Evolutionary conservation across 2,329 filamentous ascomycete species (phyloP), one percentile per base, ranked within the genome.

Genomic region (Rutstroemia sp.): DNA sequence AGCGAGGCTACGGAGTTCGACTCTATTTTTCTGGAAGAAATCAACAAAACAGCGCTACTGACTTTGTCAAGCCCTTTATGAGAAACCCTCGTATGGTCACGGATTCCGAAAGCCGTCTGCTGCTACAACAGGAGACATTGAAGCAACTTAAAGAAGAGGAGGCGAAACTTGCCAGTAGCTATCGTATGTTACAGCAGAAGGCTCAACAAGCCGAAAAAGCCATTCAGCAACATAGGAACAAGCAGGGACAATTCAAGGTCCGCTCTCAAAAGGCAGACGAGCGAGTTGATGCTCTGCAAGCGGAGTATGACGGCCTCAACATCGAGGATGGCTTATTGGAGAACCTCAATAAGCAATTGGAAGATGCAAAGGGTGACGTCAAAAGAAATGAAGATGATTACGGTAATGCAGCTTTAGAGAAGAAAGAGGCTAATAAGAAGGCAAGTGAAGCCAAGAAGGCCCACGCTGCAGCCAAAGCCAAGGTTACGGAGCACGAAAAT

Each of bases 51-150:
- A 69, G 75, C 50, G 79, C 73, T 48, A 73, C 78, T 39, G 72
- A 74, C 40, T 79, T 80, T 12, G 75, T 87, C 17, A 47, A 56
- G 7, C 53, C 53, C 19, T 54, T 57, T 10, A 47, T 49, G 6
- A 51, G 58, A 40, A 73, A 72, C 9, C 76, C 87, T 23, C 83
- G 91, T n/a, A 95, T 96, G 83, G 87, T 86, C 66, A 86, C 88
- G 0, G 88, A 95, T 67, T 76, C 82, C 25, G 86, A 82, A 56
- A 80, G 80, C 17, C 87, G 89, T 65, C 78, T 92, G 42, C 67
- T 69, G 6, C 71, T 79, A 14, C 75, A 79, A 46, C 73, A 73
- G 57, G 76, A 82, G 25, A 72, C 73, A 4, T 60, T 82, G 3
- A 71, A 76, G 25, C 78, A 82, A 39, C 74, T 88, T 3, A 76